Base-by-base conservation (phyloP, 805 yeast species). In the Lachancea sp. region DNA sequence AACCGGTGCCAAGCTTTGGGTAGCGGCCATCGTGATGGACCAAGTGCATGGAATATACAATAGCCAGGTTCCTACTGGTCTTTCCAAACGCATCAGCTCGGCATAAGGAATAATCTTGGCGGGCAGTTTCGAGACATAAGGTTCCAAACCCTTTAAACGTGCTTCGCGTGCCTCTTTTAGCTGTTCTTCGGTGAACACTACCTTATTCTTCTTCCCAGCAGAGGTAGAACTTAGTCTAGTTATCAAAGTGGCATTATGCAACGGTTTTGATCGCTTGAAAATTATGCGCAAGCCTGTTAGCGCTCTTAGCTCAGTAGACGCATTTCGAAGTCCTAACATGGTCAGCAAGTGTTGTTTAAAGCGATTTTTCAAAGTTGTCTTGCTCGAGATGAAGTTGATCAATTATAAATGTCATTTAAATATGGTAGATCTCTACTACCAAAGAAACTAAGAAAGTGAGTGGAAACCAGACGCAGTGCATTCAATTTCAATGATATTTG, bases 1-100 rank as follows among this genome's bases (percentile, higher is more conserved):
- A 1, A 88, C 44, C 0, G 96, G 82, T 0, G 96, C 95, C 2
- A 79, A 66, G 2, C 81, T 65, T 53, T 79, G 71, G 52, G 74
- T 83, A 0, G 95, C 91, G 0, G 96, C 97, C 81, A 90, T 83
- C 0, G 91, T 73, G 44, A 93, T 83, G 10, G 95, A 84, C 98
- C 98, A 93, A 37, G 87, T 77, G 42, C 95, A 82, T 0, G 99
- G 99, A 39, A 87, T 70, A 49, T 78, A 78, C 35, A 93, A 68
- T 22, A 91, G 69, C 74, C 87, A 79, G 0, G 97, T 85, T 0
- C 99, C 99, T n/a, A 85, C 95, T 0, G 99, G 99, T 55, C 87
- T 87, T 59, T 93, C 99, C 45, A 91, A 65, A 45, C 99, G 73
- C 85, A 89, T 82, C 45, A 93, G 69, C 58, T 88, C 95, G 36